Percentiles rank a stretch among this genome's conserved stretches.
These are phyloP conservation scores for Primulina eburnea DNA, from an alignment of 257 asterid species.

Conservation along the genomic window DNA sequence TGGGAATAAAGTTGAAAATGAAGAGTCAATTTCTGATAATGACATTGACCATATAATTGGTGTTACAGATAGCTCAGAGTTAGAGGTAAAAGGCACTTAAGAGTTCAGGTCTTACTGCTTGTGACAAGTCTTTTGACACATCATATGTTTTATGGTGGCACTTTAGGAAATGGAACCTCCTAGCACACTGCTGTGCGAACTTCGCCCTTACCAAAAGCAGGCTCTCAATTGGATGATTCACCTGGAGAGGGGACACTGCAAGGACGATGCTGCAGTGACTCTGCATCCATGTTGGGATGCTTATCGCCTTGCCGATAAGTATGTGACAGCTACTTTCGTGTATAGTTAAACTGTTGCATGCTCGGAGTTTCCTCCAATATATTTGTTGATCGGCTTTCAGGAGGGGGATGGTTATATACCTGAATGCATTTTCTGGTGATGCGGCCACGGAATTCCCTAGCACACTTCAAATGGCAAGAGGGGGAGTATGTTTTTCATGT, in stretches of 20 bases:
- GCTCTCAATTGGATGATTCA: conserved; percentile 94
- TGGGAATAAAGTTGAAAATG: conserved; percentile 57
- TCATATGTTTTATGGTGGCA: no score
- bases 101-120: no score
- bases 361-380: no score
- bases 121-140: no score
- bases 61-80: conserved; percentile 60
- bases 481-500: conserved; percentile 41
- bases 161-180: conserved; percentile 92
- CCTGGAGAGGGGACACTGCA: conserved; percentile 65
- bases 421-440: conserved; percentile 93
- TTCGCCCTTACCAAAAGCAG: conserved; percentile 97
- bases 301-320: conserved; percentile 60
- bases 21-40: conserved; percentile 76
- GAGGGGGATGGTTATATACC: conserved; percentile 69
- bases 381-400: conserved; percentile 24
- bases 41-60: conserved; percentile 94
- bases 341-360: no score
- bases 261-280: conserved; percentile 69
- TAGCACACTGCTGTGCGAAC: conserved; percentile 70
- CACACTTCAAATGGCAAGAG: conserved; percentile 89
- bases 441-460: conserved; percentile 88
- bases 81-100: conserved; percentile 20
- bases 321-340: no score
- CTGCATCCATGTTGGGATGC: conserved; percentile 98